phyloP scores from a whole-genome alignment of 2,329 filamentous ascomycete species.

The Colletotrichum sp. region DNA sequence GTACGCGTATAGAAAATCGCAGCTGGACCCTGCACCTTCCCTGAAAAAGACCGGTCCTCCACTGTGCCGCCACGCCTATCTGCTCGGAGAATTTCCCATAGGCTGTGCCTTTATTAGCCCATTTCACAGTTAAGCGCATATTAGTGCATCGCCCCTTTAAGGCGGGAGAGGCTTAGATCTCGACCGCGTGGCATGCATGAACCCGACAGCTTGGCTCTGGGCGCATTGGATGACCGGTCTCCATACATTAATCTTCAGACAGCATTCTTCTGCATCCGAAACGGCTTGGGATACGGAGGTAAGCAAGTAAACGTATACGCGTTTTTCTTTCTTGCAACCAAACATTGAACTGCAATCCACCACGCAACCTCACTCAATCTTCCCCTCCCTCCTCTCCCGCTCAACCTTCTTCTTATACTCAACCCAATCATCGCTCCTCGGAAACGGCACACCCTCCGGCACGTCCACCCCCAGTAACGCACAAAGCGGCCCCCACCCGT shows the following conservation, averaged over 20 bases:
- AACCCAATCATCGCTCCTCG: constrained; percentile 32
- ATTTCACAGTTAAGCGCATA: background rate
- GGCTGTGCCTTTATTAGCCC: background rate
- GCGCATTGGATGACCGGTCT: background rate
- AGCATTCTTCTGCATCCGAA: background rate
- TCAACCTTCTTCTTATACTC: constrained; percentile 30
- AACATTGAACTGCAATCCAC: background rate
- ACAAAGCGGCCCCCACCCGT: constrained; percentile 32
- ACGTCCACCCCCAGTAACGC: constrained; percentile 27
- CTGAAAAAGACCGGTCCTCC: background rate
- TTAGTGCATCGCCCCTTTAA: background rate
- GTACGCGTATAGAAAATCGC: background rate
- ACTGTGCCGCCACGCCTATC: background rate
- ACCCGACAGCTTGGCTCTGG: background rate
- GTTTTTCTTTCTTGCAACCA: background rate
- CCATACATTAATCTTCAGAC: background rate
- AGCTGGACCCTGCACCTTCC: background rate
- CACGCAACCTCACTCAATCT: background rate
- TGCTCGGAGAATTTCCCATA: background rate
- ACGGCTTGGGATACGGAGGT: background rate
- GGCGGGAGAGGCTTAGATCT: background rate
- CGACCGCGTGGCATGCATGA: background rate
- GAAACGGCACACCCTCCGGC: constrained; percentile 25
- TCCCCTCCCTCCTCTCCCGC: constrained; percentile 10
- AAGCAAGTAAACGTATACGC: background rate